Evolutionary conservation across 2,329 filamentous ascomycete species (phyloP).

Genomic region (Ophiostoma montium): DNA sequence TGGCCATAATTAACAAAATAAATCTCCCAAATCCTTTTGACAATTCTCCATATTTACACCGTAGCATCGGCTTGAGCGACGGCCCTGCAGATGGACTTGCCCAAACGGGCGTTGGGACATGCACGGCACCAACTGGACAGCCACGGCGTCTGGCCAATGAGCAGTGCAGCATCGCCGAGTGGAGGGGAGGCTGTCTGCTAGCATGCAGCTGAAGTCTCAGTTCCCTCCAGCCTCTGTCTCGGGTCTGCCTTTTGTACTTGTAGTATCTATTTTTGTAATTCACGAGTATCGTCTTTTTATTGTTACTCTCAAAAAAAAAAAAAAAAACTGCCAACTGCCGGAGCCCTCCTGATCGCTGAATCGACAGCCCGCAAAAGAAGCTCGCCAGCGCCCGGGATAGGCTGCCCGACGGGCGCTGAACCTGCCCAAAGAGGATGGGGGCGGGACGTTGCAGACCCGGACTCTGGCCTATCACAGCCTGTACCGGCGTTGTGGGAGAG

Average conservation of each 20-base stretch:
- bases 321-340: too few species aligned
- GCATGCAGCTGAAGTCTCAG: not conserved
- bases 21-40: too few species aligned
- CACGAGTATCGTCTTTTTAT: too few species aligned
- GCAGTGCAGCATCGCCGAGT: not conserved
- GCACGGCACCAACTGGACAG: not conserved
- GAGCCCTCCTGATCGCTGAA: too few species aligned
- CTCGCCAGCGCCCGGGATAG: too few species aligned
- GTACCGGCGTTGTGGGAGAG: conserved; percentile 4
- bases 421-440: conserved; percentile 3
- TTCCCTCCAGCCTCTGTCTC: too few species aligned
- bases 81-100: not conserved
- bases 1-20: too few species aligned
- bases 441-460: conserved; percentile 1
- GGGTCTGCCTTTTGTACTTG: too few species aligned
- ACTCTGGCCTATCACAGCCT: conserved; percentile 6
- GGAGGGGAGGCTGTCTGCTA: conserved; percentile 2
- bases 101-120: conserved; percentile 2
- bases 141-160: conserved; percentile 3
- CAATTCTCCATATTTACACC: not conserved
- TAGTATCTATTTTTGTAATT: too few species aligned
- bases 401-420: conserved; percentile 7
- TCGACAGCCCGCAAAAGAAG: too few species aligned
- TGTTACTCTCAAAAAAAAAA: too few species aligned
- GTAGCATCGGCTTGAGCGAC: not conserved